Evolutionary conservation across 192 early-diverging fungal genomes (phyloP).

Genomic region (Coemansia sp.): DNA sequence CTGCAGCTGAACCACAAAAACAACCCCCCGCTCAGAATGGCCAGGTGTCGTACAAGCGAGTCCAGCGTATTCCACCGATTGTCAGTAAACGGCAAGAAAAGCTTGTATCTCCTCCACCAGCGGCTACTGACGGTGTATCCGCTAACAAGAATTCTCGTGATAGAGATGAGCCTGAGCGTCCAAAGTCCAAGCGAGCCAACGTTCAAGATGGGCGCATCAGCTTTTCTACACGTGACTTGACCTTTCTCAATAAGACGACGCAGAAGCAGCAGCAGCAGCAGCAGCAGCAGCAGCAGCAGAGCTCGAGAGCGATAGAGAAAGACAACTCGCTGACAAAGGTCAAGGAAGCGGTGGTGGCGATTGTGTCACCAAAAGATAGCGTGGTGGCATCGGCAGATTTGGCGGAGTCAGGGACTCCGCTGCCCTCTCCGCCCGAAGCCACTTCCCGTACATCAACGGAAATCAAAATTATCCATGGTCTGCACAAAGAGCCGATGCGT

Average conservation of each 20-base stretch:
- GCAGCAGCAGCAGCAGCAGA: constrained; percentile 8
- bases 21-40: not conserved
- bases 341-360: not conserved
- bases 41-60: not conserved
- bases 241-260: constrained; percentile 13
- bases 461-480: constrained; percentile 26
- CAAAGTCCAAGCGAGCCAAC: constrained; percentile 1
- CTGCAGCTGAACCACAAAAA: not conserved
- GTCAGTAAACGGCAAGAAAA: constrained; percentile 7
- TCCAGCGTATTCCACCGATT: constrained; percentile 5
- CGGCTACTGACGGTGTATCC: not conserved
- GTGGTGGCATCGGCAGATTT: not conserved
- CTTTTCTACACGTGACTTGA: constrained; percentile 30
- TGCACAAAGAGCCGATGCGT: constrained; percentile 38
- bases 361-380: not conserved
- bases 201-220: constrained; percentile 35
- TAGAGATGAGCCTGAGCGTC: not conserved
- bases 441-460: constrained; percentile 22
- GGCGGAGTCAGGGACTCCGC: not conserved
- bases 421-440: constrained; percentile 1
- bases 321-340: not conserved
- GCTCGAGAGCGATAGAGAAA: not conserved
- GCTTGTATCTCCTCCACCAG: not conserved
- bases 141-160: not conserved
- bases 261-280: constrained; percentile 6